phyloP scores from a whole-genome alignment of 306 rosid genomes.

The Dalbergia cultrata region DNA sequence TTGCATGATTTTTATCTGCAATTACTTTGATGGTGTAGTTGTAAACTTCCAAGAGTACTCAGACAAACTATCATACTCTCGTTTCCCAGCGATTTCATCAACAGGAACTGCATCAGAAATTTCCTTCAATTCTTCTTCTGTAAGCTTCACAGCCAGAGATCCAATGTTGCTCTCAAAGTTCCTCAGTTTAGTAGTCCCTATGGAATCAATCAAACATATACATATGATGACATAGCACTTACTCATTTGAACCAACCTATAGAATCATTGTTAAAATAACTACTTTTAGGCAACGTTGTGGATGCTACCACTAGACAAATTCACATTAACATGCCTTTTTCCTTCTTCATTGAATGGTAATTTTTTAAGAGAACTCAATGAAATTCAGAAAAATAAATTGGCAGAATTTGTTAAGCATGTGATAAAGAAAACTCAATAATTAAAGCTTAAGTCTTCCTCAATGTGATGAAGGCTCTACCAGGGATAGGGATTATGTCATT shows the following conservation, averaged over 20 bases:
- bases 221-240: slow-evolving; percentile 19
- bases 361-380: background rate
- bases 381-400: background rate
- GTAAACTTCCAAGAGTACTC: slow-evolving; percentile 60
- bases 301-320: slow-evolving; percentile 24
- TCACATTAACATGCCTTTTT: background rate
- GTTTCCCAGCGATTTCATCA: slow-evolving; percentile 60
- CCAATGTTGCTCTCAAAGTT: slow-evolving; percentile 73
- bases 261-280: slow-evolving; percentile 5
- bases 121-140: slow-evolving; percentile 64
- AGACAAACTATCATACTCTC: slow-evolving; percentile 48
- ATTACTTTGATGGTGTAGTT: slow-evolving; percentile 61
- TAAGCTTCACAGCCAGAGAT: slow-evolving; percentile 66
- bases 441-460: slow-evolving; percentile 5
- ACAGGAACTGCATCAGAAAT: slow-evolving; percentile 69
- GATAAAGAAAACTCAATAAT: slow-evolving; percentile 24
- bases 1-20: slow-evolving; percentile 5
- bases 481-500: slow-evolving; percentile 75
- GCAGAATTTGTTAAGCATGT: slow-evolving; percentile 24
- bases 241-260: slow-evolving; percentile 20
- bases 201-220: slow-evolving; percentile 34
- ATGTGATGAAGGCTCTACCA: slow-evolving; percentile 51
- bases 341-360: background rate
- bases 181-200: slow-evolving; percentile 70
- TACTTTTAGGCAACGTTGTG: slow-evolving; percentile 13